Evolutionary conservation across 257 asterid genomes (phyloP), one percentile per base, ranked within the genome.

Genomic region (Plantago major): DNA sequence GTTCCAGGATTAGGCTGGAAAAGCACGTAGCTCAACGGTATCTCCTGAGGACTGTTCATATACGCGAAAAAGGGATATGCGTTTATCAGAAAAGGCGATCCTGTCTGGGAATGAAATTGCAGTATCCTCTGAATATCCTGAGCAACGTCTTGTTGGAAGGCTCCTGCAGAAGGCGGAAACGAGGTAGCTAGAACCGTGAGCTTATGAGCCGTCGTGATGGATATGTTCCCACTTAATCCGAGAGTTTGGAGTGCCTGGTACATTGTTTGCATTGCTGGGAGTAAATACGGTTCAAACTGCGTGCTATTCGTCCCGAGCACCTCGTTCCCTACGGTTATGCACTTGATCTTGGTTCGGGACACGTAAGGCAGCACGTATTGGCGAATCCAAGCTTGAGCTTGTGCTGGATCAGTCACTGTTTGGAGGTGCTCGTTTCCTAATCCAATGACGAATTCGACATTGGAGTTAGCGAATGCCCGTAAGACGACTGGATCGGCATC

Each of bases 1-100:
- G 61, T 69, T 44, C 97, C 97, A 0, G 73, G 49, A 19, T 78
- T 87, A 45, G 94, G 90, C 82, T 77, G 78, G 78, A 93, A 93
- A 52, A 93, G 94, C 7, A 65, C 95, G 47, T 93, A 93, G 49
- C 62, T 81, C 65, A 89, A 68, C 0, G 96, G 53, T 12, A 93
- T 73, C 57, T 85, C 66, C 0, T 55, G 56, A 0, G 99, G 92
- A 46, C 66, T 74, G 22, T 75, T 96, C 78, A 79, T 87, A 73
- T 93, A 89, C 1, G 97, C 97, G 16, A 93, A 93, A 74, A 80
- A 93, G 3, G 99, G 99, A 60, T 93, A 87, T 0, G 94, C 94
- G 42, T 93, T 93, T 62, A 93, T 85, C 14, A 89, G 88, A 63
- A 93, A 93, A 0, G 99, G 95, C 0, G 97, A 81, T 26, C 60